These are phyloP conservation scores for Salix arbutifolia DNA, from an alignment of 345 rosid genomes.

Conservation along the genomic window DNA sequence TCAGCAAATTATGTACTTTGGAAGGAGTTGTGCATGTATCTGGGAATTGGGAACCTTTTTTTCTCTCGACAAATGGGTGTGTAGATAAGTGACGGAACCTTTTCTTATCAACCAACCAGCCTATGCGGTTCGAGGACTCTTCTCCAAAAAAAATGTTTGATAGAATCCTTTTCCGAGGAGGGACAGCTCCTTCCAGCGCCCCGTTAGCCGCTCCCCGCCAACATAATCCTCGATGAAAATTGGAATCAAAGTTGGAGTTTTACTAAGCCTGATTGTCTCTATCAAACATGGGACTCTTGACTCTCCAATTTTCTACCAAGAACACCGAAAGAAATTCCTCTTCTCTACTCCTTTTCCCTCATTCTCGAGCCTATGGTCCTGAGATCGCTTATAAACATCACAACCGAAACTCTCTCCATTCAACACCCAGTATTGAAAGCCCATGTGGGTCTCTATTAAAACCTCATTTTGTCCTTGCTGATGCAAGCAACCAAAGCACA, in stretches of 20 bases:
- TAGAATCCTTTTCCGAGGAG: neutral
- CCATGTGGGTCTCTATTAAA: conserved; percentile 8
- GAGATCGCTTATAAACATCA: conserved; percentile 3
- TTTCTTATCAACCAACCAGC: neutral
- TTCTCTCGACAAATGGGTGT: too few species aligned
- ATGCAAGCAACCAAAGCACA: conserved; percentile 19
- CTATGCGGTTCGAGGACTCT: neutral
- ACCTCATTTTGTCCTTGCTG: conserved; percentile 8
- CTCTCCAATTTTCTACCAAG: conserved; percentile 18
- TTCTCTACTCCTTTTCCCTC: neutral
- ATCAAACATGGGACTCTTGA: conserved; percentile 32
- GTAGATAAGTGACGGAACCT: too few species aligned
- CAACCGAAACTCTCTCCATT: conserved; percentile 11
- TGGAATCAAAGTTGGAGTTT: neutral
- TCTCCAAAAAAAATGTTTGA: neutral
- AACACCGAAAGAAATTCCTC: conserved; percentile 2
- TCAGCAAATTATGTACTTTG: neutral
- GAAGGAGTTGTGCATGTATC: neutral
- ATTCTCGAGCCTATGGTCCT: neutral
- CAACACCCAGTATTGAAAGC: conserved; percentile 2
- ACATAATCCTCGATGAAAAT: neutral
- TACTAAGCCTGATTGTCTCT: neutral
- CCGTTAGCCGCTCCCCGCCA: neutral
- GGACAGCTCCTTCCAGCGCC: too few species aligned
- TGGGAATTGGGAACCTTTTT: neutral